Percentiles rank a stretch among this genome's conserved stretches.
Conservation (phyloP, 495 filamentous ascomycete genomes). For the Podospora sp. region DNA sequence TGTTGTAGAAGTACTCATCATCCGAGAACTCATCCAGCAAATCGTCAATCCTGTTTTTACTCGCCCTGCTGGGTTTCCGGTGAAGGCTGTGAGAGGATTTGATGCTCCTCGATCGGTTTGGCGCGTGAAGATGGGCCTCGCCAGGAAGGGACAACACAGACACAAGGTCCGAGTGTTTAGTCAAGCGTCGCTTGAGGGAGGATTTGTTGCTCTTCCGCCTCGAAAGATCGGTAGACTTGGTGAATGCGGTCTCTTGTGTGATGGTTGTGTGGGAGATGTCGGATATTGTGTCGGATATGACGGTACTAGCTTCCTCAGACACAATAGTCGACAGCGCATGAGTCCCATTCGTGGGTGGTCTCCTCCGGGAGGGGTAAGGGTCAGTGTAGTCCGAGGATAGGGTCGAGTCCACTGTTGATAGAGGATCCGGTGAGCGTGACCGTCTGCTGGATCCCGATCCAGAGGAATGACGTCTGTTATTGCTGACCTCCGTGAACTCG, state of each 20-base stretch:
- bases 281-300: conserved; percentile 44
- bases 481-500: conserved; percentile 20
- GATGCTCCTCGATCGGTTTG: conserved; percentile 58
- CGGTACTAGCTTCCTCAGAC: conserved; percentile 60
- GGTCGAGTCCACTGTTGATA: conserved; percentile 37
- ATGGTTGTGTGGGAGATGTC: conserved; percentile 53
- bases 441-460: conserved; percentile 31
- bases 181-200: conserved; percentile 71
- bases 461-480: conserved; percentile 33
- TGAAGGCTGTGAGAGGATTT: conserved; percentile 73
- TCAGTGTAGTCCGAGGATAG: conserved; percentile 31
- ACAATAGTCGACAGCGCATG: conserved; percentile 72
- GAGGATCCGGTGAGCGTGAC: conserved; percentile 38
- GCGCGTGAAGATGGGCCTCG: conserved; percentile 52
- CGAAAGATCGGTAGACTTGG: conserved; percentile 43
- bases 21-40: conserved; percentile 77
- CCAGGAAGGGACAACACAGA: conserved; percentile 83
- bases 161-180: conserved; percentile 90
- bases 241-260: conserved; percentile 47
- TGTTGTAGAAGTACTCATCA: conserved; percentile 88
- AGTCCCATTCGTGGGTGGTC: conserved; percentile 63
- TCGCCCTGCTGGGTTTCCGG: conserved; percentile 64
- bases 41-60: conserved; percentile 68
- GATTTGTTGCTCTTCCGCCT: conserved; percentile 48
- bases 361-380: conserved; percentile 40